Base-by-base conservation (phyloP, 345 rosid genomes). In the Salix koriyanagi region DNA sequence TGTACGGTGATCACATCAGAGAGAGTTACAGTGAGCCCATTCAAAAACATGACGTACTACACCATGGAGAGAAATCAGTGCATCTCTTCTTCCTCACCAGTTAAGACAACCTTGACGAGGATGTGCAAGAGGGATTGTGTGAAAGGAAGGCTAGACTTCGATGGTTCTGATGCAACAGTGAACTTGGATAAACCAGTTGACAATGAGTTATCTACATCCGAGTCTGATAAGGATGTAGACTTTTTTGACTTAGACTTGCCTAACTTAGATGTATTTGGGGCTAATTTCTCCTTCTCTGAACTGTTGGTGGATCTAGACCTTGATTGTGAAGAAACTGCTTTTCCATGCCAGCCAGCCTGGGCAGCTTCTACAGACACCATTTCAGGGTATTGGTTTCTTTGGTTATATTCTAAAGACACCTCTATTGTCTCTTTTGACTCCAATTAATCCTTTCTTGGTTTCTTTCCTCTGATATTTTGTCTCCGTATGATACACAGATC, bases 91-190 rank as follows among this genome's bases (percentile, higher is more conserved):
- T 85, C 91, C 16, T 92, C 95, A 2, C 98, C 97, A 0, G 78
- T 71, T 65, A 94, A 92, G 85, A 64, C 89, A n/a, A 84, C 80
- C 46, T 54, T 70, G 75, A 88, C 76, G 81, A 87, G 89, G 84
- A 39, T 77, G 1, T 84, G 74, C 71, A 91, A 83, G 86, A 86
- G 95, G 79, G 94, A 88, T 73, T 87, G 86, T 71, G 95, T 92
- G 26, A 96, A 94, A 77, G 93, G 97, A 79, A 90, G 95, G 83
- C 89, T 96, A 21, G 94, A 94, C 79, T 96, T 96, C 37, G 95
- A 89, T 83, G 91, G 86, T 73, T 81, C 94, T 54, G 91, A 90
- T 68, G 80, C 65, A 28, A 60, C 83, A 67, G 73, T 67, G 80
- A 75, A 42, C 67, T 34, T 69, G n/a, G 91, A 86, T 65, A 78